Percentiles rank a stretch among this genome's conserved stretches.
These are phyloP conservation scores for Neospora caninum DNA, from an alignment of 169 alveolate species.

Conservation along the genomic window DNA sequence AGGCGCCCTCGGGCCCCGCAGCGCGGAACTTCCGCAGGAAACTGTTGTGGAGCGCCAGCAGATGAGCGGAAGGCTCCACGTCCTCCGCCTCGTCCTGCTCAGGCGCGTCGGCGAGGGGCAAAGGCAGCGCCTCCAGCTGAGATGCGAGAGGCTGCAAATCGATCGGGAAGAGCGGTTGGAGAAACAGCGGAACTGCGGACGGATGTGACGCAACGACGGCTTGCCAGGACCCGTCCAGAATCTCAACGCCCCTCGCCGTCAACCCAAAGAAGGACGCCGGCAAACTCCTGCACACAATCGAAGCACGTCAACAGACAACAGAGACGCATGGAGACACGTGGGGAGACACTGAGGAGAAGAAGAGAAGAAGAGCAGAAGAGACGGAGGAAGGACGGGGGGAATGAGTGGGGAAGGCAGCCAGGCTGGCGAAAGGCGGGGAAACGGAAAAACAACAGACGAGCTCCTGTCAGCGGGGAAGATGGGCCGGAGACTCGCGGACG, in stretches of 20 bases:
- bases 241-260: neutral
- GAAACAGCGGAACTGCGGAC: neutral
- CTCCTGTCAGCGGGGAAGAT: too few relatives aligned
- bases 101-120: neutral
- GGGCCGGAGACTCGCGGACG: too few relatives aligned
- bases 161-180: neutral
- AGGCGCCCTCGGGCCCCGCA: neutral
- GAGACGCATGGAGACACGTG: neutral
- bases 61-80: neutral
- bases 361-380: neutral
- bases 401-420: too few relatives aligned
- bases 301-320: neutral
- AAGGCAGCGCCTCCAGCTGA: neutral
- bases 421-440: too few relatives aligned
- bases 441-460: too few relatives aligned
- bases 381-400: neutral
- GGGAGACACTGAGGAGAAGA: too few relatives aligned
- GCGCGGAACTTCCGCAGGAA: neutral
- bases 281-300: neutral
- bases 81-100: neutral
- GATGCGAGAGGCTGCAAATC: neutral
- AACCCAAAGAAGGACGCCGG: conserved; percentile 10
- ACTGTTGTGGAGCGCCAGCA: neutral
- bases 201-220: neutral
- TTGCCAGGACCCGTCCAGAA: neutral